These are phyloP conservation scores for Sclerotiophoma versabilis DNA, from an alignment of 2,329 filamentous ascomycete genomes.

Conservation along the genomic window DNA sequence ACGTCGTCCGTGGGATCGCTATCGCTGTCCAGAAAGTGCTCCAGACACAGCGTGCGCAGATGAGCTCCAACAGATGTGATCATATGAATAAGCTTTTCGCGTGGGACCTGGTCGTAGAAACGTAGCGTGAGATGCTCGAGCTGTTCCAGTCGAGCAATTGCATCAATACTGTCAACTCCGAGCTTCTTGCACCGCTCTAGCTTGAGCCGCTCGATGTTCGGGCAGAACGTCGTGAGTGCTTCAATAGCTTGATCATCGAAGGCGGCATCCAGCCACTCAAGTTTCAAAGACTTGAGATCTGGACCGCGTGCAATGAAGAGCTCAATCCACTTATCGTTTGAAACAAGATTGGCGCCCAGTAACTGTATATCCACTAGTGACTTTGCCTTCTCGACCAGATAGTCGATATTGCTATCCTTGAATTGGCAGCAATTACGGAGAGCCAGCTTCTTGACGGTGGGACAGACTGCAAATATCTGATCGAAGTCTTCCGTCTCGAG, in stretches of 20 bases:
- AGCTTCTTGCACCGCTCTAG: slow-evolving; percentile 80
- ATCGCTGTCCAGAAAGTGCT: slow-evolving; percentile 70
- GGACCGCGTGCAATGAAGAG: slow-evolving; percentile 72
- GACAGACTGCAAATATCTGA: slow-evolving; percentile 78
- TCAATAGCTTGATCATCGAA: slow-evolving; percentile 75
- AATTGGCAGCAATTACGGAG: slow-evolving; percentile 88
- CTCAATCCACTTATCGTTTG: slow-evolving; percentile 75
- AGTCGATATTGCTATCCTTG: slow-evolving; percentile 84
- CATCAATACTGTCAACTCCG: slow-evolving; percentile 68
- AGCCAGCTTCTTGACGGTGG: slow-evolving; percentile 73
- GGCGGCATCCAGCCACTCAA: slow-evolving; percentile 84
- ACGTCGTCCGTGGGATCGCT: slow-evolving; percentile 62
- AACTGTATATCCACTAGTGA: slow-evolving; percentile 77
- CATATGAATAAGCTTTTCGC: slow-evolving; percentile 66
- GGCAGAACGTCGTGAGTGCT: slow-evolving; percentile 69
- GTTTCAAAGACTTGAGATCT: slow-evolving; percentile 71
- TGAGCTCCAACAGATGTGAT: slow-evolving; percentile 68
- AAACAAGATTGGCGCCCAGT: slow-evolving; percentile 83
- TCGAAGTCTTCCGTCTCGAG: slow-evolving; percentile 79
- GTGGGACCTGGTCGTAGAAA: slow-evolving; percentile 64
- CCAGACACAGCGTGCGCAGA: slow-evolving; percentile 80
- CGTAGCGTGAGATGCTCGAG: slow-evolving; percentile 80
- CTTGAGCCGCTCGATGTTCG: slow-evolving; percentile 76
- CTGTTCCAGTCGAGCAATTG: slow-evolving; percentile 67
- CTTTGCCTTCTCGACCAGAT: slow-evolving; percentile 75